Percentiles rank a stretch among this genome's conserved stretches.
Conservation (phyloP, 164 flowering plant genomes). For the Echeveria elegans region DNA sequence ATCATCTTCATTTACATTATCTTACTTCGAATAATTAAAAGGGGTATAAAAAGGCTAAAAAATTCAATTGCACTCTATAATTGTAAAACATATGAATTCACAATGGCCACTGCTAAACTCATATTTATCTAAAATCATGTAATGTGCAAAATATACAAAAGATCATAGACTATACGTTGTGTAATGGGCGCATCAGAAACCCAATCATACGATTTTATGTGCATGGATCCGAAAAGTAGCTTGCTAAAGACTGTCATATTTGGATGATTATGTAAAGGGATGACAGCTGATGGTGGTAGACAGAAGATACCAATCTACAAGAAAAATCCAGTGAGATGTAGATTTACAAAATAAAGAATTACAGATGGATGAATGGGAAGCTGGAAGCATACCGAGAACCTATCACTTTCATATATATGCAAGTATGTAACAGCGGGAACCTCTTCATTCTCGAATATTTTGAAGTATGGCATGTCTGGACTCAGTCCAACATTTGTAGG, state of each 20-base stretch:
- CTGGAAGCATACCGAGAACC: conserved; percentile 40
- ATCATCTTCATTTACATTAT: background rate
- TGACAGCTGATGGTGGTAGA: conserved; percentile 21
- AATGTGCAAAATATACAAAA: background rate
- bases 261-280: conserved; percentile 47
- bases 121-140: background rate
- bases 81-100: background rate
- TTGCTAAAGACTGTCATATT: conserved; percentile 45
- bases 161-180: conserved; percentile 15
- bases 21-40: background rate
- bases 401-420: conserved; percentile 39
- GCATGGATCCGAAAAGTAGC: conserved; percentile 29
- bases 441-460: conserved; percentile 10
- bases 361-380: background rate
- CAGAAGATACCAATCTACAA: conserved; percentile 40
- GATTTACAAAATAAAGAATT: background rate
- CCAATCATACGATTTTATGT: conserved; percentile 42
- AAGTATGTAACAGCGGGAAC: conserved; percentile 39
- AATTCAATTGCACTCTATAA: background rate
- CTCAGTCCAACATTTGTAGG: conserved; percentile 42
- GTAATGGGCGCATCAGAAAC: conserved; percentile 15
- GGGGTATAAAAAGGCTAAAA: background rate
- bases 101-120: no score
- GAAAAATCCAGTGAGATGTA: background rate
- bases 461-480: conserved; percentile 39